Percentiles rank a stretch among this genome's conserved stretches.
Conservation (phyloP, 2,329 filamentous ascomycete genomes). For the Tothia fuscella region DNA sequence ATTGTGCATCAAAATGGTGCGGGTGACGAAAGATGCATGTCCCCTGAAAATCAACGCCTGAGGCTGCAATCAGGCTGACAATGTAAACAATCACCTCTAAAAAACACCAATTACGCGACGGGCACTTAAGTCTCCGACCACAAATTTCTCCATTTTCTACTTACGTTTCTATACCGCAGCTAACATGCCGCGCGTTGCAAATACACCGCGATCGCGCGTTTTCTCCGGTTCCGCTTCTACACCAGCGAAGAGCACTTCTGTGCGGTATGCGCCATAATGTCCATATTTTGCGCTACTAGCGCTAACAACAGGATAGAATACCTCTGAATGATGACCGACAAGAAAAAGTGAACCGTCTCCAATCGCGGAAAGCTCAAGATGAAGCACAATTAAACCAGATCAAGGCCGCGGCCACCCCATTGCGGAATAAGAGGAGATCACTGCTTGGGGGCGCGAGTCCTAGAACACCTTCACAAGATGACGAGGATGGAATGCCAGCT, state of each 20-base stretch:
- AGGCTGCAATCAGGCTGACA: no score
- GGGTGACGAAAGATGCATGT: no score
- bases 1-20: no score
- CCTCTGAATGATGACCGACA: conserved; percentile 90
- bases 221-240: conserved; percentile 10
- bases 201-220: conserved; percentile 9
- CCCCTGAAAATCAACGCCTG: no score
- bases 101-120: no score
- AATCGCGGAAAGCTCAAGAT: conserved; percentile 77
- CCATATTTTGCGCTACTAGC: no score
- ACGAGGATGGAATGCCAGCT: conserved; percentile 45
- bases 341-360: conserved; percentile 79
- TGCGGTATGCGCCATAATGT: conserved; percentile 7
- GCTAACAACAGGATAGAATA: conserved; percentile 45
- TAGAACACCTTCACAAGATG: conserved; percentile 36
- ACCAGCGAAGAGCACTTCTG: conserved; percentile 8
- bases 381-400: conserved; percentile 89
- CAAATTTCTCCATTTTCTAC: no score
- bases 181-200: conserved; percentile 10
- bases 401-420: conserved; percentile 65
- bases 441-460: conserved; percentile 41
- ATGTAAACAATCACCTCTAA: no score
- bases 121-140: no score
- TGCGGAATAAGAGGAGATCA: conserved; percentile 50
- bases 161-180: no score